Conservation (phyloP, 2,329 filamentous ascomycete species). For the Paraphaeosphaeria minitans region DNA sequence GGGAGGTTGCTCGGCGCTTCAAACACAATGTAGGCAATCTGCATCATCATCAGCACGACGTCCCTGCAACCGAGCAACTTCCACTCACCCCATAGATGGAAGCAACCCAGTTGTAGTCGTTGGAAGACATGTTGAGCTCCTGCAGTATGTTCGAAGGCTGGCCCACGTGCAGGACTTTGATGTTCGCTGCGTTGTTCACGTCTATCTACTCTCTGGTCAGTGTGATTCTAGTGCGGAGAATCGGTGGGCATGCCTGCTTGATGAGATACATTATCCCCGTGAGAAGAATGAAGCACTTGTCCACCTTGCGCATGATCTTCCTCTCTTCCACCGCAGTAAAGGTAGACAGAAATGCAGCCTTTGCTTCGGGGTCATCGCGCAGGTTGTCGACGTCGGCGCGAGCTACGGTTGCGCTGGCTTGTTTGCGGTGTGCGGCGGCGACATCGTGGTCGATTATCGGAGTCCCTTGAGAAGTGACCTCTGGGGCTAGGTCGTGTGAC, state of each 20-base stretch:
- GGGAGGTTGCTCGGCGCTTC: conserved; percentile 42
- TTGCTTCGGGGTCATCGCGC: conserved; percentile 27
- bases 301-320: conserved; percentile 30
- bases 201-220: conserved; percentile 20
- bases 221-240: not conserved
- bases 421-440: conserved; percentile 16
- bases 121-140: conserved; percentile 26
- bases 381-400: conserved; percentile 22
- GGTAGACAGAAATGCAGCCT: conserved; percentile 25
- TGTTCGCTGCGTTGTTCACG: conserved; percentile 28
- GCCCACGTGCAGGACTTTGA: conserved; percentile 30
- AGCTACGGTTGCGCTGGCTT: conserved; percentile 15
- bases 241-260: conserved; percentile 21
- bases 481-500: conserved; percentile 7
- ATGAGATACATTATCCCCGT: conserved; percentile 32
- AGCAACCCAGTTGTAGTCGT: conserved; percentile 33
- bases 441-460: conserved; percentile 19
- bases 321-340: conserved; percentile 31
- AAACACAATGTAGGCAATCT: conserved; percentile 32
- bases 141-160: conserved; percentile 25
- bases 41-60: not conserved
- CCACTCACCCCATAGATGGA: conserved; percentile 26
- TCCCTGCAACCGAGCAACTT: not conserved
- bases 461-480: conserved; percentile 6
- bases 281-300: conserved; percentile 26